Evolutionary conservation across 805 yeast species (phyloP), one percentile per base, ranked within the genome.

Genomic region (Kuraishia capsulata): DNA sequence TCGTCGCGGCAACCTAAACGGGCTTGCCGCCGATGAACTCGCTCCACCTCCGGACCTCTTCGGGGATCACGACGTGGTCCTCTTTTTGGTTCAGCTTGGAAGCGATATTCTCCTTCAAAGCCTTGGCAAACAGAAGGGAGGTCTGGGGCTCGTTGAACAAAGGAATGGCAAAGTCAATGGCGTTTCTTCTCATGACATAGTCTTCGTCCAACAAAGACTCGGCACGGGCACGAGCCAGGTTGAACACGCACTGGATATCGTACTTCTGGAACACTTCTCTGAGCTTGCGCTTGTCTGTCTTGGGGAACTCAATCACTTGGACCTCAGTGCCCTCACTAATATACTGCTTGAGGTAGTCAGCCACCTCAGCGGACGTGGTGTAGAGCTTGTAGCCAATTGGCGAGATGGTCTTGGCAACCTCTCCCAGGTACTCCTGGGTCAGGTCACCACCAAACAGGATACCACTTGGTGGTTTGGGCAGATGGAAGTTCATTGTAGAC

Each of bases 111-210:
- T 64, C 76, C 48, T 76, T 76, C 65, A 92, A 69, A 46, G 95
- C 85, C 55, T 78, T 67, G 18, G 97, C 88, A 62, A 92, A 92
- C 50, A 92, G 65, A 51, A 79, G 57, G 2, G 96, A 82, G 18
- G 98, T 94, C 58, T 87, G 79, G 47, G 97, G 96, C 68, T 92
- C 99, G 58, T 90, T 92, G 71, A 92, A 90, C 57, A 92, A 70
- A 32, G 98, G 96, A 54, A 90, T 81, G 43, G 85, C 97, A 59
- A 92, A 92, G 62, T 92, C 99, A 65, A 92, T 94, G 35, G 99
- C 97, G 61, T 92, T 92, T 70, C 99, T 82, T 71, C 99, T 82
- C 98, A 92, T 92, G 42, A 90, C 81, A 62, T 92, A 92, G 64
- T 92, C 97, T 62, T 83, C 81, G 56, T 92, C 97, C 46, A 76